phyloP scores from a whole-genome alignment of 768 basidiomycete species.

The Tricholoma saponaceum region DNA sequence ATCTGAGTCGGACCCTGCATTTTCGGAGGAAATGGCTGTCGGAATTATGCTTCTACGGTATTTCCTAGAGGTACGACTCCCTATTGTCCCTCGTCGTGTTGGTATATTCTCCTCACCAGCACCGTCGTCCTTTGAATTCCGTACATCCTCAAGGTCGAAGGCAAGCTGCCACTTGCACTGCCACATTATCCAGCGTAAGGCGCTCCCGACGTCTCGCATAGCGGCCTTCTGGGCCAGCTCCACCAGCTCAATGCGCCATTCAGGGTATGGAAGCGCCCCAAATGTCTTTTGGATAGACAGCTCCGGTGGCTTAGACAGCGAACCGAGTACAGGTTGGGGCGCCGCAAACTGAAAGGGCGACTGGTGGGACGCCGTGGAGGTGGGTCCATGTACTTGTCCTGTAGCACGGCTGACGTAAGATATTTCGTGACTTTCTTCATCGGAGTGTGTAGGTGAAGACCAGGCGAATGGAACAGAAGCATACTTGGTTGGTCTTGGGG shows the following conservation, averaged over 20 bases:
- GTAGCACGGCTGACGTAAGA: not conserved
- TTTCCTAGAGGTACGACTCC: conserved; percentile 14
- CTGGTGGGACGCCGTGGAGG: conserved; percentile 6
- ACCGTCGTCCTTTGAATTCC: conserved; percentile 16
- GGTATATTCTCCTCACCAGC: conserved; percentile 7
- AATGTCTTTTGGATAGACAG: conserved; percentile 18
- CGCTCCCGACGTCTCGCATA: conserved; percentile 51
- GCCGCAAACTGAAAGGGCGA: conserved; percentile 6
- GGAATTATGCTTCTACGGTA: conserved; percentile 17
- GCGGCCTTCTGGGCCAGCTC: conserved; percentile 53
- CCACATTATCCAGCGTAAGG: conserved; percentile 46
- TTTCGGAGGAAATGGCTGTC: conserved; percentile 6
- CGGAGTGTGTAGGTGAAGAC: not conserved
- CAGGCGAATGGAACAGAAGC: not conserved
- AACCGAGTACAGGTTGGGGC: conserved; percentile 14
- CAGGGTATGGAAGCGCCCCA: conserved; percentile 55
- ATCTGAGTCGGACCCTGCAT: conserved; percentile 14
- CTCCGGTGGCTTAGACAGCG: conserved; percentile 12
- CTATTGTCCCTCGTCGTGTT: conserved; percentile 6
- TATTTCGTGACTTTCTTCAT: not conserved
- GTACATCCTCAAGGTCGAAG: conserved; percentile 16
- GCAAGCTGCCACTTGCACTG: conserved; percentile 9
- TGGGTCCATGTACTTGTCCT: not conserved
- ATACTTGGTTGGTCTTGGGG: not conserved
- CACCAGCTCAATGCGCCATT: conserved; percentile 55